Conservation (phyloP, 192 early-diverging fungal species). For the Backusella morwellensis region DNA sequence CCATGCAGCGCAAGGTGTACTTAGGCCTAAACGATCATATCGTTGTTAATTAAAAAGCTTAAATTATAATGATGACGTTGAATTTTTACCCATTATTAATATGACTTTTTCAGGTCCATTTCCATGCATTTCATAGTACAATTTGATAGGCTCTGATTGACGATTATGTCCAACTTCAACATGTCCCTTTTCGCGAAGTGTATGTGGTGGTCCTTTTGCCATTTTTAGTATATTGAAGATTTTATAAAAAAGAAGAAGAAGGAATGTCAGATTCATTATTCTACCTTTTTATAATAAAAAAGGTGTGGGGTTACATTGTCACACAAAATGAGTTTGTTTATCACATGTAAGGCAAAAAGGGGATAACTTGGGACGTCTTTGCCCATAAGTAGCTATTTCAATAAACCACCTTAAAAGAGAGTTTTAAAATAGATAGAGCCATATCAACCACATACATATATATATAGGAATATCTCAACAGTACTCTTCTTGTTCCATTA, state of each 20-base stretch:
- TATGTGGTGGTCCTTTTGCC: neutral
- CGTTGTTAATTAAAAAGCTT: neutral
- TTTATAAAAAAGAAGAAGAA: neutral
- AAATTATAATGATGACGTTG: neutral
- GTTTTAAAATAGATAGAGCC: neutral
- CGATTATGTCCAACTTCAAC: conserved; percentile 37
- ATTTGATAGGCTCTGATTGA: conserved; percentile 43
- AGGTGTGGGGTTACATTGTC: neutral
- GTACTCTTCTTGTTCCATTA: too few relatives aligned
- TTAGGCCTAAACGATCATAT: conserved; percentile 10
- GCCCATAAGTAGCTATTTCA: neutral
- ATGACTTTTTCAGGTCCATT: conserved; percentile 66
- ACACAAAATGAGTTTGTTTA: neutral
- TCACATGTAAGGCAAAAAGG: neutral
- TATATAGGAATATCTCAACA: too few relatives aligned
- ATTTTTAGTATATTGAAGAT: neutral
- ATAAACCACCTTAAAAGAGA: neutral
- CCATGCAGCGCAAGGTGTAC: conserved; percentile 39
- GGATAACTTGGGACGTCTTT: neutral
- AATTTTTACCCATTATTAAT: conserved; percentile 66
- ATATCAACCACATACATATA: too few relatives aligned
- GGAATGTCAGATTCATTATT: neutral
- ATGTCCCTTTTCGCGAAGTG: conserved; percentile 35
- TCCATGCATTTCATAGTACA: conserved; percentile 84
- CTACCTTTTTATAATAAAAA: neutral